phyloP scores from a whole-genome alignment of 306 rosid genomes.

The Biancaea sappan region DNA sequence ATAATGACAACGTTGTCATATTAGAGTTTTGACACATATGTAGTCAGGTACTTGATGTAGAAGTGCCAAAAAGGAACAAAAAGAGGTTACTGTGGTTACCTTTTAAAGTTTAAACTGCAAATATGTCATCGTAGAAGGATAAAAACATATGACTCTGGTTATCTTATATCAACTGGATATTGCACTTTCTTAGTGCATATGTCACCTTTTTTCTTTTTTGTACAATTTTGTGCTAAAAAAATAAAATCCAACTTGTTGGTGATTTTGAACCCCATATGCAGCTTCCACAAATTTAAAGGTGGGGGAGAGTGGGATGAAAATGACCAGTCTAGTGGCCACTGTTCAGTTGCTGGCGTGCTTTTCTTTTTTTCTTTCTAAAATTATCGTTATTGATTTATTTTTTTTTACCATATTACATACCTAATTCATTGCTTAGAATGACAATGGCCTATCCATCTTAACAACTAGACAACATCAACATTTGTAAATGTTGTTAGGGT shows the following conservation, averaged over 20 bases:
- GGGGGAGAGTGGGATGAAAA: neutral
- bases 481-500: neutral
- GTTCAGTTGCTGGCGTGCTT: neutral
- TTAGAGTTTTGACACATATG: conserved; percentile 19
- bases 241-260: neutral
- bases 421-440: neutral
- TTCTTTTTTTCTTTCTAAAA: too few species aligned
- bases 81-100: neutral
- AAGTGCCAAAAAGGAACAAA: neutral
- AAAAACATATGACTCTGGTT: neutral
- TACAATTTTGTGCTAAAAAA: neutral
- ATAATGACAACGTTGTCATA: conserved; percentile 8
- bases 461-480: neutral
- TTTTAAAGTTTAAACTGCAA: neutral
- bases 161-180: neutral
- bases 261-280: conserved; percentile 14
- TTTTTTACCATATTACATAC: neutral
- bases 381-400: too few species aligned
- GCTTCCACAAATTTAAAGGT: neutral
- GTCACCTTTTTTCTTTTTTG: neutral
- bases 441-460: neutral
- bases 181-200: neutral
- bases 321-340: conserved; percentile 14
- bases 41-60: neutral
- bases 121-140: neutral